Percentiles rank a stretch among this genome's conserved stretches.
phyloP scores from a whole-genome alignment of 306 rosid genomes.

The Cercis canadensis region DNA sequence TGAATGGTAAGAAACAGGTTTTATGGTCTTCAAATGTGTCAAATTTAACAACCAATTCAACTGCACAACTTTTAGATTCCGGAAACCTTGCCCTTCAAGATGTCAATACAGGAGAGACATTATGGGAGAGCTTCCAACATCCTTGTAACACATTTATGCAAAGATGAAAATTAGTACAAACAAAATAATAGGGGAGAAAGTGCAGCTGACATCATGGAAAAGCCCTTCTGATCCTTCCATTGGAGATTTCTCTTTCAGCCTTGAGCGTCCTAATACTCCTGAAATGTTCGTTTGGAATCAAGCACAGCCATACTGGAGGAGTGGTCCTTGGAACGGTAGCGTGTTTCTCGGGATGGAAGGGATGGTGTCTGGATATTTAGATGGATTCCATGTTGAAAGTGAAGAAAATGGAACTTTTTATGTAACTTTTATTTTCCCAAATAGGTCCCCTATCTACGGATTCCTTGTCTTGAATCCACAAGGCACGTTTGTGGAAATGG shows the following conservation, averaged over 20 bases:
- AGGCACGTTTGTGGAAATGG: not conserved
- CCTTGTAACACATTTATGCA: conserved; percentile 29
- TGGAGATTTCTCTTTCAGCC: conserved; percentile 25
- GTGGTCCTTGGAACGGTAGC: conserved; percentile 45
- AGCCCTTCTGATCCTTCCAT: conserved; percentile 38
- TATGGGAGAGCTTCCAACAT: conserved; percentile 53
- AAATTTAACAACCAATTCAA: conserved; percentile 17
- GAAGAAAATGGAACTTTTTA: conserved; percentile 1
- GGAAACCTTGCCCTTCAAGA: conserved; percentile 52
- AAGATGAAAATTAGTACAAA: conserved; percentile 19
- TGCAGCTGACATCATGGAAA: conserved; percentile 33
- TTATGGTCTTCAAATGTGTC: conserved; percentile 53
- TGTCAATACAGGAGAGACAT: not conserved
- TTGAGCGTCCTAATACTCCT: conserved; percentile 15
- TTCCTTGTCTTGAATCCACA: not conserved
- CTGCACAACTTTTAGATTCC: conserved; percentile 22
- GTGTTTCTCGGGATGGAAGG: conserved; percentile 28
- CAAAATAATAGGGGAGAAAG: not conserved
- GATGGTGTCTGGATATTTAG: not conserved
- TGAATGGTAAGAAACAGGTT: conserved; percentile 13
- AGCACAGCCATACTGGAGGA: conserved; percentile 1
- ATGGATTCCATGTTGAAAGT: conserved; percentile 7
- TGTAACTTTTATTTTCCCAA: not conserved
- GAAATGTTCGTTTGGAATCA: conserved; percentile 37
- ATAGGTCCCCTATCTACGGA: not conserved